Evolutionary conservation across 768 basidiomycete species (phyloP).

Genomic region (Podaxis sp.): DNA sequence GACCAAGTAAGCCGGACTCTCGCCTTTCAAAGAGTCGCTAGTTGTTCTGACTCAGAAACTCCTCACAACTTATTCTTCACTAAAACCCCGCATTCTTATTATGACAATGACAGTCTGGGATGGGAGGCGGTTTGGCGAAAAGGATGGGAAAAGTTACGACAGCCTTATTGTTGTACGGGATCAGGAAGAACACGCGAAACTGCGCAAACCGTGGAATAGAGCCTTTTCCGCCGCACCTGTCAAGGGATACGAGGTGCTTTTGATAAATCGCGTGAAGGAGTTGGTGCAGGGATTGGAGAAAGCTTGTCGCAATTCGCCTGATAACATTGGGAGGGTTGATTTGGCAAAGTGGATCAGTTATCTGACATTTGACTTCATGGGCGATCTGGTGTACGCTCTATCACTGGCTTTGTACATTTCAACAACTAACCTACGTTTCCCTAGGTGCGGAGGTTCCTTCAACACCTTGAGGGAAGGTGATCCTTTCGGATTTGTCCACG

Average conservation of each 20-base stretch:
- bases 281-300: conserved; percentile 28
- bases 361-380: conserved; percentile 34
- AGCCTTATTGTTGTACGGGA: conserved; percentile 24
- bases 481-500: conserved; percentile 19
- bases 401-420: neutral
- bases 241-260: conserved; percentile 36
- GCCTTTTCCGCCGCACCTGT: conserved; percentile 37
- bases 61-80: too few species aligned
- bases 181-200: conserved; percentile 32
- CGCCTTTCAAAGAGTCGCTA: neutral
- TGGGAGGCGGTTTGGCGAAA: conserved; percentile 33
- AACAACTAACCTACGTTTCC: neutral
- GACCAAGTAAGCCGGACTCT: conserved; percentile 37
- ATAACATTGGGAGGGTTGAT: conserved; percentile 17
- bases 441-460: conserved; percentile 28
- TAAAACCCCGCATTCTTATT: neutral
- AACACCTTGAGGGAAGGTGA: conserved; percentile 27
- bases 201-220: conserved; percentile 42
- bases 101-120: conserved; percentile 35
- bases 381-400: conserved; percentile 33
- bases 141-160: conserved; percentile 15
- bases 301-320: conserved; percentile 13
- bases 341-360: conserved; percentile 16
- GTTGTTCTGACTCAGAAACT: neutral
- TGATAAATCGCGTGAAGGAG: conserved; percentile 28